Evolutionary conservation across 2,329 filamentous ascomycete species (phyloP).

Genomic region (Septoria petroselini): DNA sequence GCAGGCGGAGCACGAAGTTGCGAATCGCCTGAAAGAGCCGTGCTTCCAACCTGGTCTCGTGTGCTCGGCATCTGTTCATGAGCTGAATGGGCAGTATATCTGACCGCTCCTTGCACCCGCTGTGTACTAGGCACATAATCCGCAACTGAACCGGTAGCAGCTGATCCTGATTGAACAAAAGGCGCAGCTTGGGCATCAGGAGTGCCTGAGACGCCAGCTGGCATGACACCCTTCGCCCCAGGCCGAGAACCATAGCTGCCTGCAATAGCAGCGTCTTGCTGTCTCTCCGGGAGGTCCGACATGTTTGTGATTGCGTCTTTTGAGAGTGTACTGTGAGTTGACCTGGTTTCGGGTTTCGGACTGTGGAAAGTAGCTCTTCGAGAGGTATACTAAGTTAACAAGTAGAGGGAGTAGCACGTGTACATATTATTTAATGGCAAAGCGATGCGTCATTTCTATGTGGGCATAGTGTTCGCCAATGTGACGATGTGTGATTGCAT

Average conservation of each 20-base stretch:
- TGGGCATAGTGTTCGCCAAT: not conserved
- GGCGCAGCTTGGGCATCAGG: not conserved
- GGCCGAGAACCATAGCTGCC: constrained; percentile 11
- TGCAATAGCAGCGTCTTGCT: constrained; percentile 15
- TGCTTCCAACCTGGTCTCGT: no score
- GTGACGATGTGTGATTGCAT: constrained; percentile 1
- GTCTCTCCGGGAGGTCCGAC: constrained; percentile 6
- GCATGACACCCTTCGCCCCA: constrained; percentile 4
- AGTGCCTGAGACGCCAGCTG: constrained; percentile 4
- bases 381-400: no score
- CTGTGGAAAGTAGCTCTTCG: no score
- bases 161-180: not conserved
- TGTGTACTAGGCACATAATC: constrained; percentile 14
- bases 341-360: no score
- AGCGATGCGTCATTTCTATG: not conserved
- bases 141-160: constrained; percentile 11
- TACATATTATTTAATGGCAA: no score
- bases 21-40: constrained; percentile 6
- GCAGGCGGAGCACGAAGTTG: not conserved
- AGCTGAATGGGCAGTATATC: constrained; percentile 3
- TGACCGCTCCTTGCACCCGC: no score
- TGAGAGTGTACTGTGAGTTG: not conserved
- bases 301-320: not conserved
- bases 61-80: constrained; percentile 6
- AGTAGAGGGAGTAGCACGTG: no score